Conservation (phyloP, 495 filamentous ascomycete species). For the Pseudoneurospora amorphoporcata region DNA sequence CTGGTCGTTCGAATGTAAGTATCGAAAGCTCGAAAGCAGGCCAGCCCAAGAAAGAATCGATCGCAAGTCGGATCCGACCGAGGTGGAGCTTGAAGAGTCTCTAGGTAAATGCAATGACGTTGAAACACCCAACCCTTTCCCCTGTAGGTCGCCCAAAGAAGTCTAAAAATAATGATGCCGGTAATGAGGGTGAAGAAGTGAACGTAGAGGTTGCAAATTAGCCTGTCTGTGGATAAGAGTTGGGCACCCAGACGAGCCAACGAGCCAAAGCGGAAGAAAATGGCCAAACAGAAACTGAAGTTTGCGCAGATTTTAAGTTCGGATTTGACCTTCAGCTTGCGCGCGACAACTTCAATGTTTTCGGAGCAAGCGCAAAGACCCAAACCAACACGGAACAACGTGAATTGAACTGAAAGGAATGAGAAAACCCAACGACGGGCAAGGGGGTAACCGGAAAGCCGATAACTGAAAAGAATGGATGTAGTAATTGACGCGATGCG, state of each 20-base stretch:
- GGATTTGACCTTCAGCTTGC: background rate
- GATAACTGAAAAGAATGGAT: background rate
- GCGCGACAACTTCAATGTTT: background rate
- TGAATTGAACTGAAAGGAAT: background rate
- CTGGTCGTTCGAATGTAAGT: background rate
- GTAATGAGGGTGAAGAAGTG: background rate
- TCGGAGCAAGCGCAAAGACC: background rate
- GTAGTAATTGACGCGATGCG: background rate
- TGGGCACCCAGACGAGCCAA: background rate
- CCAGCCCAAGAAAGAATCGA: background rate
- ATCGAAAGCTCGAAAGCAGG: background rate
- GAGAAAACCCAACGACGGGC: background rate
- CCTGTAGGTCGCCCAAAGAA: background rate
- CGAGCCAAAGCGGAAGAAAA: background rate
- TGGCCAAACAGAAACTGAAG: background rate
- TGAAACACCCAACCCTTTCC: background rate
- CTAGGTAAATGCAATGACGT: background rate
- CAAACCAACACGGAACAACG: background rate
- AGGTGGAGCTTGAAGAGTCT: background rate
- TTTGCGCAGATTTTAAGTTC: background rate
- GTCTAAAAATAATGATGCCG: background rate
- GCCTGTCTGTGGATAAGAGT: background rate
- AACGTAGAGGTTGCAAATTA: background rate
- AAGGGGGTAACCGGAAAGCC: background rate
- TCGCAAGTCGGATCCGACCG: background rate